A percentile compares a stretch with the other conserved stretches of the same genome.
Evolutionary conservation across 495 filamentous ascomycete species (phyloP).

Genomic region (Xylona heveae): DNA sequence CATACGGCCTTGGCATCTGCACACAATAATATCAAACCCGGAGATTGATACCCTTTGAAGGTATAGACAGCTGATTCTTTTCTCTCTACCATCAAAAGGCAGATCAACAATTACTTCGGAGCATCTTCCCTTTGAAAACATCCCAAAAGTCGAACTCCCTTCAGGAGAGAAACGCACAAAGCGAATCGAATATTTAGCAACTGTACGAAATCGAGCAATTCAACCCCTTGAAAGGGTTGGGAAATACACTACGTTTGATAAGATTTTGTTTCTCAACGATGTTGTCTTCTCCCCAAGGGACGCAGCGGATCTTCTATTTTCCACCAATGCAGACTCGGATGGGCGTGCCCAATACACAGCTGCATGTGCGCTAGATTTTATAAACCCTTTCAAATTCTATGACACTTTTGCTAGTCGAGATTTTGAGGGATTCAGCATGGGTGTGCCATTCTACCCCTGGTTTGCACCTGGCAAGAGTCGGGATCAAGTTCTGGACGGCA

Average conservation of each 20-base stretch:
- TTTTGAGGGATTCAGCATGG: constrained; percentile 45
- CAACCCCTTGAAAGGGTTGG: constrained; percentile 28
- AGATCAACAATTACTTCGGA: constrained; percentile 27
- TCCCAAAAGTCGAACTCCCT: constrained; percentile 36
- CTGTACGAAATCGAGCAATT: constrained; percentile 55
- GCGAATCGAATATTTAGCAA: constrained; percentile 57
- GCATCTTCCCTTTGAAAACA: constrained; percentile 25
- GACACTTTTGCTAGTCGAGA: constrained; percentile 67
- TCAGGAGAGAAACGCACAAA: constrained; percentile 39
- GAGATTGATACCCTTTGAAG: no score
- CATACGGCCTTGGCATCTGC: no score
- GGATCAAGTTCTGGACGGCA: constrained; percentile 34
- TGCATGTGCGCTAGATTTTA: constrained; percentile 63
- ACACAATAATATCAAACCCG: no score
- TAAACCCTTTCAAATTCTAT: constrained; percentile 59
- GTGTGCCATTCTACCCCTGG: constrained; percentile 55
- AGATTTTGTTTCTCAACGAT: constrained; percentile 59
- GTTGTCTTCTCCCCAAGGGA: constrained; percentile 50
- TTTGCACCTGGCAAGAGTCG: constrained; percentile 38
- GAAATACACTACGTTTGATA: constrained; percentile 27
- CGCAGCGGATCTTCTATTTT: constrained; percentile 50
- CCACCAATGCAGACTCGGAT: constrained; percentile 35
- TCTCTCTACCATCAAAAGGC: no score
- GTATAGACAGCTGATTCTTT: no score
- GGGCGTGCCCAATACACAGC: constrained; percentile 47